These are phyloP conservation scores for Citrullus mucosospermus DNA, from an alignment of 306 rosid genomes.

Conservation along the genomic window DNA sequence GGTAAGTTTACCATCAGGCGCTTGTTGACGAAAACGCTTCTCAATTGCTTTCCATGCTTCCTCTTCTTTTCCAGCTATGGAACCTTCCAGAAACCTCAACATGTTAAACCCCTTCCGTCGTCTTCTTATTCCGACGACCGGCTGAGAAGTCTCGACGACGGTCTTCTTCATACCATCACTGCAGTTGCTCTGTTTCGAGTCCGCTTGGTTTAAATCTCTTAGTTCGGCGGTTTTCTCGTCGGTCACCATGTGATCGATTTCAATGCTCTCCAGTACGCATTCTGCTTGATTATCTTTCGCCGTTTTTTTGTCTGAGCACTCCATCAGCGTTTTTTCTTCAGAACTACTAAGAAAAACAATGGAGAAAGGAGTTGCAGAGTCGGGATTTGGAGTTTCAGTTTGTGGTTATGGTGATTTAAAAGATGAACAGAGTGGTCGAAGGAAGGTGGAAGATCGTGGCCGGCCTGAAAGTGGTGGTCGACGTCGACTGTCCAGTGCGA, in stretches of 20 bases:
- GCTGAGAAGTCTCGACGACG: slow-evolving; percentile 3
- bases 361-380: neutral
- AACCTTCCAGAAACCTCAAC: slow-evolving; percentile 64
- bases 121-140: slow-evolving; percentile 10
- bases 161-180: slow-evolving; percentile 20
- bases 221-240: neutral
- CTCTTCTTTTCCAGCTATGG: slow-evolving; percentile 51
- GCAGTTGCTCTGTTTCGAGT: slow-evolving; percentile 1
- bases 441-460: neutral
- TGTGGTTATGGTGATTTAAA: neutral
- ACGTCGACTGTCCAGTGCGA: neutral
- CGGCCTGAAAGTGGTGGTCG: neutral
- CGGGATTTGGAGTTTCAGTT: neutral
- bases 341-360: neutral
- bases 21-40: slow-evolving; percentile 40
- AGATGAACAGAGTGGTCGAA: neutral
- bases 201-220: slow-evolving; percentile 8
- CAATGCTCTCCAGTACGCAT: slow-evolving; percentile 46
- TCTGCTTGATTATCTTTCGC: slow-evolving; percentile 20
- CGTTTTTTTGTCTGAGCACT: slow-evolving; percentile 9
- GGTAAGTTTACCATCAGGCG: slow-evolving; percentile 32
- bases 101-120: slow-evolving; percentile 38
- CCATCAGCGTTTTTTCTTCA: neutral
- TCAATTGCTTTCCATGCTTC: slow-evolving; percentile 62
- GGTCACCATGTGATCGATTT: slow-evolving; percentile 33